Base-by-base conservation (phyloP, 2,329 filamentous ascomycete species). In the Ophiostoma piceae region DNA sequence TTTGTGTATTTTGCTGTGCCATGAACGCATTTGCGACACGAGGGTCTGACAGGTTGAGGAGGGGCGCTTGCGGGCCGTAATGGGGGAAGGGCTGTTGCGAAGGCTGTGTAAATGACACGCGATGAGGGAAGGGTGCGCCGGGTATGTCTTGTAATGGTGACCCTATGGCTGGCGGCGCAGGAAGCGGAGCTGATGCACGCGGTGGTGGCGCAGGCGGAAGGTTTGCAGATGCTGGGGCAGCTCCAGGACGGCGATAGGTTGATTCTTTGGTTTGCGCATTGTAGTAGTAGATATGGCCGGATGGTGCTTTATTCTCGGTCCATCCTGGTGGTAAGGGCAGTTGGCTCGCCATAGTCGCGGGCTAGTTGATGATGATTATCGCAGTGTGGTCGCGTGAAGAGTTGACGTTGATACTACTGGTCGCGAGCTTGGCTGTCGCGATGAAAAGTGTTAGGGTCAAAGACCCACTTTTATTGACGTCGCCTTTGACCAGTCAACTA, bases 291-390 rank as follows among this genome's bases (percentile, higher is more conserved):
- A 85, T 84, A 79, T 97, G 93, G 4, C 92, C 92, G 67, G 90
- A 90, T 6, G 93, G 94, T 68, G 94, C 92, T 79, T 89, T 94
- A 80, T 97, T 93, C 79, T 96, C 92, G n/a, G 91, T 92, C 94
- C 94, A 97, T 73, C 92, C 93, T 62, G 89, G 84, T 37, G 89
- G 90, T 0, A 97, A 83, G 47, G 91, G 87, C 65, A 86, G 26
- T 90, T 92, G 67, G 22, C 9, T 54, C 26, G 43, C 35, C 39
- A 47, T 66, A 11, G 41, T 54, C 22, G 22, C 26, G 14, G 32
- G 26, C 3, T 9, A 16, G n/a, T 26, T 9, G 51, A 22, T 65
- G 16, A 16, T 12, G 62, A 6, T 22, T 19, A 12, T 65, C 12
- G 26, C 32, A n/a, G 32, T 39, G 62, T 39, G 1, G 57, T 60